These are phyloP conservation scores for Chytriomyces hyalinus DNA, from an alignment of 192 early-diverging fungal species.

Conservation along the genomic window DNA sequence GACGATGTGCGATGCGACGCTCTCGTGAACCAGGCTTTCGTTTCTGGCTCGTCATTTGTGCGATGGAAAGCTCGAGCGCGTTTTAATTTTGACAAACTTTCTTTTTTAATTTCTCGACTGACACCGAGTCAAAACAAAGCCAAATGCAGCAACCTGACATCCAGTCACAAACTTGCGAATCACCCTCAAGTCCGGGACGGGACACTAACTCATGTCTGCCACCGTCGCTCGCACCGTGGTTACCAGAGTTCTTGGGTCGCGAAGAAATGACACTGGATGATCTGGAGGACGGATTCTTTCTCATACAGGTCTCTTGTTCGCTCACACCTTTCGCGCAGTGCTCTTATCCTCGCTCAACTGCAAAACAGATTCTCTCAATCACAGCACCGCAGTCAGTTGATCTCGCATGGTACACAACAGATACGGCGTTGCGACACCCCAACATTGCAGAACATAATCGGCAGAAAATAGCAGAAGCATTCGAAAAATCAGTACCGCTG, in stretches of 20 bases:
- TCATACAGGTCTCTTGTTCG: slow-evolving; percentile 44
- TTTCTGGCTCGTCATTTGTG: no score
- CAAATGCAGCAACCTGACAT: no score
- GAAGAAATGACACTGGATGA: slow-evolving; percentile 42
- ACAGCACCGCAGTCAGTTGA: slow-evolving; percentile 43
- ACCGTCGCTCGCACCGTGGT: slow-evolving; percentile 28
- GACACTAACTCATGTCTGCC: background rate
- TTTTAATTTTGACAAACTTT: no score
- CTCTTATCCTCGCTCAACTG: background rate
- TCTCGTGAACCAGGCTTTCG: no score
- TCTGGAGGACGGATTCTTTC: slow-evolving; percentile 48
- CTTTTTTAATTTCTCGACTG: no score
- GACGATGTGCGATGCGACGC: no score
- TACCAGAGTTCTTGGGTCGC: slow-evolving; percentile 38
- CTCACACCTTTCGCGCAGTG: background rate
- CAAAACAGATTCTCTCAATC: slow-evolving; percentile 44
- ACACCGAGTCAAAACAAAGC: no score
- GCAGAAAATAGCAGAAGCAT: background rate
- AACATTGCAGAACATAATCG: slow-evolving; percentile 26
- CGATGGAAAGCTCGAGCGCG: no score
- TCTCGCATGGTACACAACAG: slow-evolving; percentile 51
- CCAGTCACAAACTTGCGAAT: no score
- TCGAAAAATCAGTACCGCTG: background rate
- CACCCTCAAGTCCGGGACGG: no score
- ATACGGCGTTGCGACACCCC: slow-evolving; percentile 37